Evolutionary conservation across 192 early-diverging fungal genomes (phyloP), one percentile per base, ranked within the genome.

Genomic region (Podila horticola): DNA sequence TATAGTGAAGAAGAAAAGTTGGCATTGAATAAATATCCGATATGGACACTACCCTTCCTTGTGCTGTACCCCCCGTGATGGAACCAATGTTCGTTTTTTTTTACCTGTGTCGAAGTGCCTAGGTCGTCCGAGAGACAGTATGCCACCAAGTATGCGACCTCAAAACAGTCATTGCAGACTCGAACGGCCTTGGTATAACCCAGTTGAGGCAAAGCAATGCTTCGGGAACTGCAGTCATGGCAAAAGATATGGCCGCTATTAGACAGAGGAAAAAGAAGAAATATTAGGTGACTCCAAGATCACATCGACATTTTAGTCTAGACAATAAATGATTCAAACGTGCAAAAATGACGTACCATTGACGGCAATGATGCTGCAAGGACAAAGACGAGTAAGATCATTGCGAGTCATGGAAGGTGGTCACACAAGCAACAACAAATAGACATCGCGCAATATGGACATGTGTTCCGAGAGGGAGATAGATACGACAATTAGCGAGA

Each of bases 221-320:
- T 88, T 38, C 83, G 66, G 7, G 84, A 81, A 60, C 87, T 85
- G 58, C 87, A 88, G 34, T 87, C 86, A 30, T 90, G 86, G 60
- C 89, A 90, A 61, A 88, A 85, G 29, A 90, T 86, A 52, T 85
- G 85, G 3, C 89, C 89, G 72, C 89, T 90, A 73, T 22, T 11
- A 15, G 12, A 0, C 0, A 13, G 33, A 19, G 3, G 17, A 30
- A 55, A 17, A 26, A 19, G 9, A 55, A 55, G 26, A 19, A 15
- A 61, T 26, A 17, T 28, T 45, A 45, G 59, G 59, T 6, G 55
- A 20, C 9, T 28, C 29, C 36, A 49, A 64, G 58, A 55, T 12
- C 24, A 67, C 20, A 61, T 24, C 28, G 52, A 11, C n/a, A n/a
- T 19, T 19, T 38, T 11, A 24, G 38, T 66, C 55, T 51, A 24